These are phyloP conservation scores for Onygenales sp. DNA, from an alignment of 2,329 filamentous ascomycete species.

Conservation along the genomic window DNA sequence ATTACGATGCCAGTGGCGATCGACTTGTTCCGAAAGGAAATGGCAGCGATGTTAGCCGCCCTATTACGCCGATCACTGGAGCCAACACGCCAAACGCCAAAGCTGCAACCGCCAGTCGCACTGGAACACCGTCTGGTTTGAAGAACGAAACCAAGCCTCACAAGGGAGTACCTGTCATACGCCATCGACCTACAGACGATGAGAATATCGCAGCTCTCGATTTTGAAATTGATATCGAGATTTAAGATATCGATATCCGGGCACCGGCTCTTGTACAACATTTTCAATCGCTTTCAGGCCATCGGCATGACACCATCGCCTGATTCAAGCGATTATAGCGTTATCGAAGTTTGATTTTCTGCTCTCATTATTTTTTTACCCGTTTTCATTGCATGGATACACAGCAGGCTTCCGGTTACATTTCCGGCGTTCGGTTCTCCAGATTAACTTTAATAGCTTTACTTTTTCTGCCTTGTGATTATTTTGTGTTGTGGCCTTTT, in stretches of 20 bases:
- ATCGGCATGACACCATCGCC: too few relatives aligned
- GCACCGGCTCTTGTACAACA: background rate
- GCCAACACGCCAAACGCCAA: conserved; percentile 46
- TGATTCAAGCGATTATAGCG: background rate
- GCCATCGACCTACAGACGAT: conserved; percentile 72
- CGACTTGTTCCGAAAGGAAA: conserved; percentile 35
- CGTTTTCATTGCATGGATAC: background rate
- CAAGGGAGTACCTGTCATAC: conserved; percentile 56
- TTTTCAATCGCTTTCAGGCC: too few relatives aligned
- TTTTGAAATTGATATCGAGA: conserved; percentile 84
- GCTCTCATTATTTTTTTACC: background rate
- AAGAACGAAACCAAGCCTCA: conserved; percentile 30
- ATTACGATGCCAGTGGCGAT: conserved; percentile 52
- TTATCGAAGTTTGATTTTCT: background rate
- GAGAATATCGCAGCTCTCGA: conserved; percentile 87
- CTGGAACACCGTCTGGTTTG: conserved; percentile 23
- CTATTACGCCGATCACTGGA: conserved; percentile 41
- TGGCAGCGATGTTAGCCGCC: conserved; percentile 35
- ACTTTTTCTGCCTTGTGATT: background rate
- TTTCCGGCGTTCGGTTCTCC: background rate
- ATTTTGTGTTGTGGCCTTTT: background rate
- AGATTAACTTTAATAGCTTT: background rate
- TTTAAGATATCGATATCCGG: conserved; percentile 33
- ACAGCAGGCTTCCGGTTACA: background rate
- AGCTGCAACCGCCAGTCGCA: conserved; percentile 41